phyloP scores from a whole-genome alignment of 2,329 filamentous ascomycete genomes.

The Rhynchosporium graminicola region DNA sequence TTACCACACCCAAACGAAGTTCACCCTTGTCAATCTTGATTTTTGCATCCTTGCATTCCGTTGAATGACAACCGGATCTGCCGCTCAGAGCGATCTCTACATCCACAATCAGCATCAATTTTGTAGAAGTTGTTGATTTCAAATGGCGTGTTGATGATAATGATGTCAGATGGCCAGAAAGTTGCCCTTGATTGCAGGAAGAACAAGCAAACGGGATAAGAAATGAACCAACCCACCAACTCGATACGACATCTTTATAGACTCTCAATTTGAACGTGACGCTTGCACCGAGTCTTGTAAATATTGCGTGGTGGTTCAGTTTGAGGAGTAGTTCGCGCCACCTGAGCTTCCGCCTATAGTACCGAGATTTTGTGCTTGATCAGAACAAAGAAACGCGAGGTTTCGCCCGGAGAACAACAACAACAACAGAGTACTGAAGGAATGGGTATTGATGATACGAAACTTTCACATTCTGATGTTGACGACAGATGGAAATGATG shows the following conservation, averaged over 20 bases:
- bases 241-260: constrained; percentile 39
- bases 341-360: neutral
- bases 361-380: neutral
- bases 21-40: constrained; percentile 79
- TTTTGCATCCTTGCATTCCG: constrained; percentile 67
- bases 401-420: neutral
- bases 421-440: neutral
- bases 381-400: neutral
- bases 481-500: constrained; percentile 7
- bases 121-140: neutral
- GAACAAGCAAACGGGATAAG: constrained; percentile 37
- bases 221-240: constrained; percentile 38
- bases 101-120: neutral
- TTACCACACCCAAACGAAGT: constrained; percentile 66
- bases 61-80: constrained; percentile 71
- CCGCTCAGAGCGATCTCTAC: constrained; percentile 71
- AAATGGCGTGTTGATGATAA: neutral
- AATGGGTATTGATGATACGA: neutral
- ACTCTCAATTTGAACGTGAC: neutral
- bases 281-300: neutral
- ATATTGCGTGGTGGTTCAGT: neutral
- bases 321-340: constrained; percentile 1
- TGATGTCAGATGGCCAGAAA: constrained; percentile 13
- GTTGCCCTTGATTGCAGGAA: neutral
- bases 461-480: neutral